Conservation (phyloP, 495 filamentous ascomycete genomes). For the Friedmanniomyces simplex region DNA sequence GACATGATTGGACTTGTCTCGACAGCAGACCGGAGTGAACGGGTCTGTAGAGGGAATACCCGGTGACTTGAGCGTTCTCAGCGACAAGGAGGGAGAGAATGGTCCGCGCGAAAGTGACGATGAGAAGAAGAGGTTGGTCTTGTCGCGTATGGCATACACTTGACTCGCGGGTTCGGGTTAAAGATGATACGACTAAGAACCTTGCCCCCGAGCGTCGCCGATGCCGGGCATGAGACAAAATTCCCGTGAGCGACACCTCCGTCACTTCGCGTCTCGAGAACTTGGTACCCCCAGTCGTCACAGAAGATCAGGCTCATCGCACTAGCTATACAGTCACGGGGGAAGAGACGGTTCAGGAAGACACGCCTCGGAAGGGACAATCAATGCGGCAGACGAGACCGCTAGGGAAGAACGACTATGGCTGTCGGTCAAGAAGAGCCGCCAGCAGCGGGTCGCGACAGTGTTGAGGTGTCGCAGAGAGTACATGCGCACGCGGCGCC, state of each 20-base stretch:
- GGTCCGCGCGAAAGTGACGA: no score
- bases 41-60: no score
- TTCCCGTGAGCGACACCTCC: background rate
- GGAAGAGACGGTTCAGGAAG: no score
- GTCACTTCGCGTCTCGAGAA: background rate
- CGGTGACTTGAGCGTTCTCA: no score
- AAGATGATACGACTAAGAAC: background rate
- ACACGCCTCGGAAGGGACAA: no score
- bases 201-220: background rate
- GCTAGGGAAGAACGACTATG: conserved; percentile 18
- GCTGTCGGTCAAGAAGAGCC: conserved; percentile 15
- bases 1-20: no score
- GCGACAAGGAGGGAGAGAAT: no score
- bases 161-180: no score
- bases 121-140: no score
- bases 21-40: no score
- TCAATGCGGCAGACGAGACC: conserved; percentile 9
- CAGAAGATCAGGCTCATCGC: background rate
- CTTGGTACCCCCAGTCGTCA: background rate
- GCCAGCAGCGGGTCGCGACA: background rate
- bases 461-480: background rate
- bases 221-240: background rate
- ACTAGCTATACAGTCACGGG: no score
- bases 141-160: no score
- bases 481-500: background rate